Conservation (phyloP, 73 alveolate genomes). For the Stentor coeruleus region DNA sequence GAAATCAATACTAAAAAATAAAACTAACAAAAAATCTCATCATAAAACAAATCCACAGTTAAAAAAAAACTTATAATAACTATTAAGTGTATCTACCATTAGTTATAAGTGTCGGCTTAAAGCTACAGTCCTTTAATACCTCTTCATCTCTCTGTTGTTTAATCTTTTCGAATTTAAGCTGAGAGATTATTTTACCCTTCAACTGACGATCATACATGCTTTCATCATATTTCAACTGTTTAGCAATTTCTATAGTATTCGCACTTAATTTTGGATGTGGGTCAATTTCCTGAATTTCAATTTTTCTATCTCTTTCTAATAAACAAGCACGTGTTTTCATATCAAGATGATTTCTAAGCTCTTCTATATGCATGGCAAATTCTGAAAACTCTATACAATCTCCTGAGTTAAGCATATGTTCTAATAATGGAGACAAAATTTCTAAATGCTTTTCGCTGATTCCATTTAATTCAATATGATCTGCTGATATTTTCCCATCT, state of each 20-base stretch:
- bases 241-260: background rate
- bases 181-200: background rate
- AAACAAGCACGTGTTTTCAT: background rate
- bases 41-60: too few species aligned
- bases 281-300: background rate
- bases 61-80: too few species aligned
- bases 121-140: background rate
- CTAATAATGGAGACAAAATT: slow-evolving; percentile 5
- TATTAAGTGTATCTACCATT: too few species aligned
- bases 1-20: too few species aligned
- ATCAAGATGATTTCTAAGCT: background rate
- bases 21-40: too few species aligned
- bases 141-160: background rate
- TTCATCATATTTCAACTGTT: background rate
- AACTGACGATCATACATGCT: background rate
- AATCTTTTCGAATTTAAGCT: background rate
- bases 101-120: background rate
- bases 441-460: background rate
- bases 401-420: background rate
- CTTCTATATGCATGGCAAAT: background rate
- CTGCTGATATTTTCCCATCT: slow-evolving; percentile 19
- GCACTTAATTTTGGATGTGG: background rate
- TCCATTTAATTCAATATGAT: background rate
- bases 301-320: background rate
- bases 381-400: background rate